Evolutionary conservation across 1,284 basidiomycete genomes (phyloP), one percentile per base, ranked within the genome.

Genomic region (Ceratobasidium sp.): DNA sequence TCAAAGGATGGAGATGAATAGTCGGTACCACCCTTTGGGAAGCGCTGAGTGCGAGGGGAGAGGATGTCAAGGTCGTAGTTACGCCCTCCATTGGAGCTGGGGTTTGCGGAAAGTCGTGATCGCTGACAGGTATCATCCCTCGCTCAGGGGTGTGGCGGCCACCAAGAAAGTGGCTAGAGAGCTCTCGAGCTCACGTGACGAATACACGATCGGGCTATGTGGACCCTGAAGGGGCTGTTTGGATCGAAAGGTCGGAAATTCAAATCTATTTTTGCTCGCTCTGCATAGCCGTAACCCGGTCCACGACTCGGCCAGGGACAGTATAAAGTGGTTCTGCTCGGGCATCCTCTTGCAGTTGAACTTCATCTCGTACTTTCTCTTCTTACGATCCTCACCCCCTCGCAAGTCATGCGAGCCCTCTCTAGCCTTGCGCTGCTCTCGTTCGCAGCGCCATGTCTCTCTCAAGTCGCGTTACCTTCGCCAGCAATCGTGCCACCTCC

Each of bases 401-500:
- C 13, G 44, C 25, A 33, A 36, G 57, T 27, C 33, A 66, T 66
- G 62, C 62, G 62, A 23, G 13, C 41, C 14, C 52, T 54, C 41
- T 56, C 41, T n/a, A n/a, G 29, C 11, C 23, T 56, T 29, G 25
- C 62, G 16, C 33, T 64, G 6, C 25, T 64, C 36, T 49, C n/a
- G 46, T 42, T 19, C 30, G 47, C n/a, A 52, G 25, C 9, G 21
- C 52, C 27, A 36, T 9, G 16, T 29, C 25, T 54, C 13, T 42
- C 84, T 16, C 89, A 90, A 75, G 72, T 90, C 2, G 71, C 85
- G n/a, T 81, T 89, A 14, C 88, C 88, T 2, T 78, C 80, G 21
- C 79, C 85, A 11, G 81, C 86, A 13, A 90, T 81, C 72, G 74
- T 84, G 2, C 89, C 89, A 6, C 89, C 88, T 1, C 82, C 86